These are phyloP conservation scores for Leccinum subrobustum DNA, from an alignment of 1,284 basidiomycete species.

Conservation along the genomic window DNA sequence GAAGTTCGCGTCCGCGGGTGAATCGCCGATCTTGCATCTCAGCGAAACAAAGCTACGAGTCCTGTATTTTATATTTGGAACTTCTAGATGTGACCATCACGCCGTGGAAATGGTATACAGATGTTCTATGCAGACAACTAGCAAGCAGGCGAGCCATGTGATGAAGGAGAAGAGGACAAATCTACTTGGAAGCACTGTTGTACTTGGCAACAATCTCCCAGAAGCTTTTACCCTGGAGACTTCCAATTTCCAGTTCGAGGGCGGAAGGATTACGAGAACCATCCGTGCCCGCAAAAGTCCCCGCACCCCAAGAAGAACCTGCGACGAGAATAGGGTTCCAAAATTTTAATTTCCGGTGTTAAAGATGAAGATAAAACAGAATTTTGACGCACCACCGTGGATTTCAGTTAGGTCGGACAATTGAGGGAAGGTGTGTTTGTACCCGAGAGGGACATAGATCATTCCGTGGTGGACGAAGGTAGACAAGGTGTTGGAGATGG, in stretches of 20 bases:
- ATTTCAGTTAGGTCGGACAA: conserved; percentile 61
- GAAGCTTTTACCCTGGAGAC: conserved; percentile 65
- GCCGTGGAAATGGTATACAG: neutral
- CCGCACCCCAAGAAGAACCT: conserved; percentile 77
- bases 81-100: neutral
- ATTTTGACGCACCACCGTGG: conserved; percentile 59
- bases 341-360: neutral
- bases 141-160: neutral
- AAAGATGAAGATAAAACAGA: neutral
- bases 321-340: neutral
- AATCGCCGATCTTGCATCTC: neutral
- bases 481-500: conserved; percentile 63
- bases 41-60: neutral
- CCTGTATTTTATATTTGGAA: neutral
- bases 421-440: conserved; percentile 56
- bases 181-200: conserved; percentile 19
- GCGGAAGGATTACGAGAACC: conserved; percentile 62
- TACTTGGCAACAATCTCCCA: conserved; percentile 47
- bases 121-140: neutral
- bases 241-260: conserved; percentile 66
- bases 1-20: neutral
- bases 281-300: conserved; percentile 62
- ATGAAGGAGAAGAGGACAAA: neutral
- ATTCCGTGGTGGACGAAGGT: conserved; percentile 82
- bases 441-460: conserved; percentile 79